A percentile compares a stretch with the other conserved stretches of the same genome.
phyloP scores from a whole-genome alignment of 768 basidiomycete species.

The Suillus placidus region DNA sequence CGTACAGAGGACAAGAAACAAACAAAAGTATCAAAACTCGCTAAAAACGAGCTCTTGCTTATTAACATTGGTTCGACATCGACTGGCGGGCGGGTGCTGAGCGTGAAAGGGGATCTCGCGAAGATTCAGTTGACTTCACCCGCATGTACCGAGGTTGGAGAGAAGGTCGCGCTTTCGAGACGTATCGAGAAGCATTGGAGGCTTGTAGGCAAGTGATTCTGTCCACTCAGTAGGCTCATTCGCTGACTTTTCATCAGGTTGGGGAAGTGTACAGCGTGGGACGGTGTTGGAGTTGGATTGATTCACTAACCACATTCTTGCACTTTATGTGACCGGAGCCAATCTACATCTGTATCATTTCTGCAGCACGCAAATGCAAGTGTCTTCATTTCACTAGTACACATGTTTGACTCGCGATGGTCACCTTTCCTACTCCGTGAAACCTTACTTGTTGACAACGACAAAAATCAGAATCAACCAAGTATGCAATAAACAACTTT shows the following conservation, averaged over 20 bases:
- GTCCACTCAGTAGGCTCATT: background rate
- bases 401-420: background rate
- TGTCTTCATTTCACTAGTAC: background rate
- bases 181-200: slow-evolving; percentile 99
- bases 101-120: slow-evolving; percentile 92
- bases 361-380: background rate
- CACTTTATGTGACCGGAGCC: background rate
- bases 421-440: background rate
- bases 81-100: slow-evolving; percentile 92
- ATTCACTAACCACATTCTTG: slow-evolving; percentile 7
- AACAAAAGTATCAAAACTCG: slow-evolving; percentile 91
- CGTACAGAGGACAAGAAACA: slow-evolving; percentile 99
- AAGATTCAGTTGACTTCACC: slow-evolving; percentile 94
- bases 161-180: slow-evolving; percentile 94
- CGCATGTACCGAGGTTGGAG: slow-evolving; percentile 94
- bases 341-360: background rate
- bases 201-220: slow-evolving; percentile 73
- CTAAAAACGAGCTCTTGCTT: slow-evolving; percentile 88
- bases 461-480: too few species aligned
- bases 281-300: slow-evolving; percentile 81
- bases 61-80: slow-evolving; percentile 99
- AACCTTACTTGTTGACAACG: too few species aligned
- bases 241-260: slow-evolving; percentile 37
- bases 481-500: too few species aligned
- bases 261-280: slow-evolving; percentile 85